A percentile compares a stretch with the other conserved stretches of the same genome.
phyloP scores from a whole-genome alignment of 225 moss, liverwort and hornwort genomes.

The Neckera pumila region DNA sequence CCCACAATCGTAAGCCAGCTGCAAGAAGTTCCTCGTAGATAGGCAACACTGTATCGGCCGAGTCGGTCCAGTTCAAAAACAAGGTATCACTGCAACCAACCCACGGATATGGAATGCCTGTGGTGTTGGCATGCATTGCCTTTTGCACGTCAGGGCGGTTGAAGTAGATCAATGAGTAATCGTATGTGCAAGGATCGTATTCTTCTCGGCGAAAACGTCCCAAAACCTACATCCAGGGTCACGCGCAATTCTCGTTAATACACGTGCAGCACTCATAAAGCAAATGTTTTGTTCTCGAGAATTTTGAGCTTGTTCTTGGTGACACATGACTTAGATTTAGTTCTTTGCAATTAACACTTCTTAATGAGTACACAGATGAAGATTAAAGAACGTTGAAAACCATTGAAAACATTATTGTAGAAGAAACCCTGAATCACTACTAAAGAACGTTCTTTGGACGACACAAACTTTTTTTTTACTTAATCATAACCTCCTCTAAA shows the following conservation, averaged over 20 bases:
- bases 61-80: conserved; percentile 14
- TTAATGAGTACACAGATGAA: background rate
- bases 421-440: background rate
- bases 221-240: background rate
- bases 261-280: too few species aligned
- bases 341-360: background rate
- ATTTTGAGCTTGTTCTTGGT: too few species aligned
- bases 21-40: conserved; percentile 38
- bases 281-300: background rate
- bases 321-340: too few species aligned
- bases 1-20: conserved; percentile 30
- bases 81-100: conserved; percentile 16
- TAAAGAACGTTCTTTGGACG: too few species aligned
- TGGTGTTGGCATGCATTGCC: conserved; percentile 67
- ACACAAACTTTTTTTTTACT: background rate
- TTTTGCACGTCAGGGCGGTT: conserved; percentile 53
- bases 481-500: background rate
- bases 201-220: background rate
- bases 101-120: conserved; percentile 47
- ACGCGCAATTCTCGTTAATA: background rate
- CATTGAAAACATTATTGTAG: background rate
- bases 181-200: conserved; percentile 32
- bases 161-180: conserved; percentile 41
- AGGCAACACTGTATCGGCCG: conserved; percentile 7
- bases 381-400: background rate